These are phyloP conservation scores for Phytophthora sp. DNA, from an alignment of 352 stramenopile genomes.

Conservation along the genomic window DNA sequence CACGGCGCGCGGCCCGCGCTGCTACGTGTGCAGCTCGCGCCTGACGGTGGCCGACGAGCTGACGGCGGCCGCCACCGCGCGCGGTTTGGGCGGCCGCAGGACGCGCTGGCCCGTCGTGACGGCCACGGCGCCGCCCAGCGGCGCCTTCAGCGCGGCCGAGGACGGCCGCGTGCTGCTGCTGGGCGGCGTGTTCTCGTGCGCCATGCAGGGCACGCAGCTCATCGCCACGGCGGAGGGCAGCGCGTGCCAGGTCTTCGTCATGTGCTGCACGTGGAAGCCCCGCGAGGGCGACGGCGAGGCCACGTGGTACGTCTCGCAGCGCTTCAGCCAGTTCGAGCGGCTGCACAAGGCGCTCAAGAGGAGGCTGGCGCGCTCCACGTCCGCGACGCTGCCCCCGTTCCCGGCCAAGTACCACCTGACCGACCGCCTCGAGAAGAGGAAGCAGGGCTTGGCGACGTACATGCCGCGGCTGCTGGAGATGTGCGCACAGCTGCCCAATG, in stretches of 20 bases:
- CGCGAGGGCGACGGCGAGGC: conserved; percentile 7
- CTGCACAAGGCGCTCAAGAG: conserved; percentile 41
- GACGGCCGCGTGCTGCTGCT: conserved; percentile 37
- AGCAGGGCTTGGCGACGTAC: conserved; percentile 38
- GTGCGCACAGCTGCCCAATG: conserved; percentile 37
- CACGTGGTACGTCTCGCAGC: conserved; percentile 52
- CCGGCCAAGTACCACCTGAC: conserved; percentile 47
- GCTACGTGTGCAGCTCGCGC: conserved; percentile 38
- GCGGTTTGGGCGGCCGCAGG: neutral
- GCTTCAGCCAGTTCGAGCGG: conserved; percentile 51
- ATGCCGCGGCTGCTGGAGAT: conserved; percentile 40
- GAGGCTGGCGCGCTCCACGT: conserved; percentile 23
- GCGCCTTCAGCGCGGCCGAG: conserved; percentile 20
- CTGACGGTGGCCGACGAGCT: conserved; percentile 23
- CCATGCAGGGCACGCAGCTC: conserved; percentile 35
- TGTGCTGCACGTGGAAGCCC: conserved; percentile 44
- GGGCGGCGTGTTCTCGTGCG: conserved; percentile 38
- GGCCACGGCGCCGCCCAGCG: conserved; percentile 11
- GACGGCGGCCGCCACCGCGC: conserved; percentile 5
- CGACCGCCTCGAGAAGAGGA: conserved; percentile 40
- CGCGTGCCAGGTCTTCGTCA: conserved; percentile 41
- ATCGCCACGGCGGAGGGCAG: conserved; percentile 24
- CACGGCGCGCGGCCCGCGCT: conserved; percentile 30
- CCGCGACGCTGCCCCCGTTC: conserved; percentile 36
- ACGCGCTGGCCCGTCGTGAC: conserved; percentile 23